Base-by-base conservation (phyloP, 2,329 filamentous ascomycete genomes). In the Verticillium tricorpus region DNA sequence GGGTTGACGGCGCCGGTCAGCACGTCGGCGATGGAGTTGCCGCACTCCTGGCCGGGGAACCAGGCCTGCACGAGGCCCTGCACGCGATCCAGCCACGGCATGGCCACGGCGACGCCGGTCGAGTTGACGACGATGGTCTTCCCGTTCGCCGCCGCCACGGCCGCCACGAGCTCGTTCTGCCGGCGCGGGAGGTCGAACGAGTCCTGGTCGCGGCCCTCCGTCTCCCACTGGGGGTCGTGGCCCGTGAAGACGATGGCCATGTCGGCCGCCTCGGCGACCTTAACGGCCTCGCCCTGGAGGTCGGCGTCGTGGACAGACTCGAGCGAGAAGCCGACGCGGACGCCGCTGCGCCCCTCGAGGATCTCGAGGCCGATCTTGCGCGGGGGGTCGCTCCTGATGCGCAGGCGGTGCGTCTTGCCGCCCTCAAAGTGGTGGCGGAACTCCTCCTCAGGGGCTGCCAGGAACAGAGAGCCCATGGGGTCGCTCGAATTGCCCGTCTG, bases 1-100 rank as follows among this genome's bases (percentile, higher is more conserved):
- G 88, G 88, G 67, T 87, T 89, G 59, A 85, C 79, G 55, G 83
- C 79, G 56, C 88, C 88, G 58, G 87, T 86, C 17, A 90, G 76
- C 2, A 90, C 83, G 67, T 90, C 87, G 4, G 85, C 86, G 63
- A 90, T 85, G 1, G 86, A 85, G 67, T 90, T 89, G 3, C 88
- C 88, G 40, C 83, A 83, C 73, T 90, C 88, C 68, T 90, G 87
- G 5, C 88, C 88, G 61, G 86, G 85, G 69, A 88, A 90, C 87
- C 87, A 90, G n/a, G 84, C 81, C 69, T 83, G 87, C 4, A 89
- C 68, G 45, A 89, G 82, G 31, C 83, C 86, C n/a, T 84, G 84
- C 19, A 89, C 78, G 39, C 79, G 69, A 45, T 76, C 70, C 2
- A 80, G 70, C 84, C 84, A 86, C 1, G 84, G 84, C 82, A 87